These are phyloP conservation scores for Aspergillus persii DNA, from an alignment of 2,329 filamentous ascomycete species.

Conservation along the genomic window DNA sequence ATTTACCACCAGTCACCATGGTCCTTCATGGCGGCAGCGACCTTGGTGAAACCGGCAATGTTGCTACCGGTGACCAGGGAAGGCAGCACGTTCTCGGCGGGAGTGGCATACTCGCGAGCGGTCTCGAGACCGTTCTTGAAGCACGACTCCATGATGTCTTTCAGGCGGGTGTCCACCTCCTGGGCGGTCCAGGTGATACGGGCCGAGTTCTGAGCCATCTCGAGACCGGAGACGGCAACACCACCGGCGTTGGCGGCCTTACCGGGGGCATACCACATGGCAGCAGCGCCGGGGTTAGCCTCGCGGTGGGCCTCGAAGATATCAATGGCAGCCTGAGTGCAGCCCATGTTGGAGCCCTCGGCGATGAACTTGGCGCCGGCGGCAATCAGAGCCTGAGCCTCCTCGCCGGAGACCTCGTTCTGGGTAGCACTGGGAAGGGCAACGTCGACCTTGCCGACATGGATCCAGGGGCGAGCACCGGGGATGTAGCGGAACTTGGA, in stretches of 20 bases:
- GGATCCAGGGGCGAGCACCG: constrained; percentile 85
- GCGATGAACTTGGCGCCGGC: constrained; percentile 81
- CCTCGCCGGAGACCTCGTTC: constrained; percentile 92
- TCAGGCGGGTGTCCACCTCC: constrained; percentile 88
- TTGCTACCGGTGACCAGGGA: constrained; percentile 91
- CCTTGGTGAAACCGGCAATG: constrained; percentile 97
- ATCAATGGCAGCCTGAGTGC: constrained; percentile 92
- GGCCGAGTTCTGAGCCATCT: constrained; percentile 98
- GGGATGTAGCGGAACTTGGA: constrained; percentile 80
- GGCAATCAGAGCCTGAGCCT: constrained; percentile 77
- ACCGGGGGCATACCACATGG: constrained; percentile 94
- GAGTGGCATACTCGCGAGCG: constrained; percentile 80
- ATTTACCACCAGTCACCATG: constrained; percentile 87
- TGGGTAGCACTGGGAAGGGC: constrained; percentile 92
- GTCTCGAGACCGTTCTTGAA: constrained; percentile 88
- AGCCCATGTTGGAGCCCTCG: constrained; percentile 99
- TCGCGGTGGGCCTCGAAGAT: constrained; percentile 78
- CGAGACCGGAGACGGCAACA: constrained; percentile 93
- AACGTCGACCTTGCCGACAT: constrained; percentile 86
- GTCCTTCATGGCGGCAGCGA: constrained; percentile 88
- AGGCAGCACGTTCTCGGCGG: constrained; percentile 78
- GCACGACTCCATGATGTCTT: constrained; percentile 90
- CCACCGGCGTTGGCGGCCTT: constrained; percentile 98
- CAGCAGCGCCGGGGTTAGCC: constrained; percentile 60
- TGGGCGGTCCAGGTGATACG: constrained; percentile 81